phyloP scores from a whole-genome alignment of 139 green algal genomes.

The Chlamydomonas applanata region DNA sequence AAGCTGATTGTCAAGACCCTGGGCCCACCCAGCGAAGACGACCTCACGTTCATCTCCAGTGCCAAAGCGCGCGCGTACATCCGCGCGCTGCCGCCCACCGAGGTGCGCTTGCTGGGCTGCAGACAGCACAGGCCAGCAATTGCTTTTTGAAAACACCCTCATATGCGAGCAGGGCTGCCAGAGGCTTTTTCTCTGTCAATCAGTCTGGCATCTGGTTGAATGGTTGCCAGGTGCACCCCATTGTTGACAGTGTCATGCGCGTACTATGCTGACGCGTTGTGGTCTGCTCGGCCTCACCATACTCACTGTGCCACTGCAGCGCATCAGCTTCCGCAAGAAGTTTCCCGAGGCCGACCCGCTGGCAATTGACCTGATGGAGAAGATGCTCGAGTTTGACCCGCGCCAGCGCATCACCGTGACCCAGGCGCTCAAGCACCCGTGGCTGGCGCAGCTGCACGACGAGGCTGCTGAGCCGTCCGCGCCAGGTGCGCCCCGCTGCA shows the following conservation, averaged over 20 bases:
- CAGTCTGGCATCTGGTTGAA: too few relatives aligned
- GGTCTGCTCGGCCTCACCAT: too few relatives aligned
- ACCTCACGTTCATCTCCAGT: conserved; percentile 88
- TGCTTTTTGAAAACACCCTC: too few relatives aligned
- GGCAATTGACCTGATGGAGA: conserved; percentile 83
- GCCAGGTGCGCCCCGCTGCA: conserved; percentile 35
- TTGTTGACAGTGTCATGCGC: too few relatives aligned
- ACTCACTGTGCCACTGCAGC: conserved; percentile 13
- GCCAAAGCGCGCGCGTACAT: conserved; percentile 84
- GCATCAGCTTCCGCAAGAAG: conserved; percentile 47
- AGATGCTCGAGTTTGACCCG: conserved; percentile 93
- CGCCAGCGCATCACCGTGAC: conserved; percentile 81
- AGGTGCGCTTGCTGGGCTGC: conserved; percentile 44
- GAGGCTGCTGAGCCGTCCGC: conserved; percentile 64
- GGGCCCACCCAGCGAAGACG: conserved; percentile 83
- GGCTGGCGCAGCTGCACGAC: conserved; percentile 85
- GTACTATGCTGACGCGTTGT: too few relatives aligned
- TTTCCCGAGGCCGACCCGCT: conserved; percentile 72
- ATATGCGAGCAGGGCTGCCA: too few relatives aligned
- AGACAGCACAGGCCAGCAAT: too few relatives aligned
- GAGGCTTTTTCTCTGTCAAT: too few relatives aligned
- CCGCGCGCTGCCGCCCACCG: conserved; percentile 52
- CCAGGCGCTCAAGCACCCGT: conserved; percentile 86
- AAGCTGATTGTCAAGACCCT: conserved; percentile 89
- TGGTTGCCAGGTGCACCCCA: too few relatives aligned